A percentile compares a stretch with the other conserved stretches of the same genome.
Evolutionary conservation across 768 basidiomycete species (phyloP).

Genomic region (Holtermannia corniformis): DNA sequence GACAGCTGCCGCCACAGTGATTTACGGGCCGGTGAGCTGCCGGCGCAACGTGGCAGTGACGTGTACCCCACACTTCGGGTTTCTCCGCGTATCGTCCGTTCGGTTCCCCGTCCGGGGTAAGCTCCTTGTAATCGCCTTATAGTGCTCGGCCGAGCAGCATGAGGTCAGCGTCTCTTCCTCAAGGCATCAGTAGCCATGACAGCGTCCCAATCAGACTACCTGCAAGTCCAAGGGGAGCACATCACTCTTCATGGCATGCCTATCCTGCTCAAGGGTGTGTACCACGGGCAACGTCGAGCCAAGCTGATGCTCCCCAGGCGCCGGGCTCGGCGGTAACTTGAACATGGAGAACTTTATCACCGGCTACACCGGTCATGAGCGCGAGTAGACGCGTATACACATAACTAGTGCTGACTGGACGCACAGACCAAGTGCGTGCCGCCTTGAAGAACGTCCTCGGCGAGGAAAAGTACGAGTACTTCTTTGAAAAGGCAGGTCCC

Average conservation of each 20-base stretch:
- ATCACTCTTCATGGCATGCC: slow-evolving; percentile 24
- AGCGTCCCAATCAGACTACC: not conserved
- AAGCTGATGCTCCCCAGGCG: slow-evolving; percentile 45
- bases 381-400: slow-evolving; percentile 41
- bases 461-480: slow-evolving; percentile 55
- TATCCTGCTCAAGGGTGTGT: slow-evolving; percentile 27
- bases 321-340: slow-evolving; percentile 68
- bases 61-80: too few species aligned
- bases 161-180: too few species aligned
- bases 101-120: too few species aligned
- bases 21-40: too few species aligned
- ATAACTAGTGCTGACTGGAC: not conserved
- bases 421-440: slow-evolving; percentile 57
- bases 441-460: slow-evolving; percentile 61
- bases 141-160: too few species aligned
- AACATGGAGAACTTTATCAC: slow-evolving; percentile 52
- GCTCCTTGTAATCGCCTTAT: too few species aligned
- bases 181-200: too few species aligned
- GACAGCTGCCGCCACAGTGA: too few species aligned
- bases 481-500: slow-evolving; percentile 65
- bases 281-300: not conserved
- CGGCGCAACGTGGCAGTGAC: too few species aligned
- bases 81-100: too few species aligned
- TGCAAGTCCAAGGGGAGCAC: slow-evolving; percentile 18
- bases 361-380: slow-evolving; percentile 74